A percentile compares a stretch with the other conserved stretches of the same genome.
phyloP scores from a whole-genome alignment of 495 filamentous ascomycete genomes.

The Aspergillus olivimuriae region DNA sequence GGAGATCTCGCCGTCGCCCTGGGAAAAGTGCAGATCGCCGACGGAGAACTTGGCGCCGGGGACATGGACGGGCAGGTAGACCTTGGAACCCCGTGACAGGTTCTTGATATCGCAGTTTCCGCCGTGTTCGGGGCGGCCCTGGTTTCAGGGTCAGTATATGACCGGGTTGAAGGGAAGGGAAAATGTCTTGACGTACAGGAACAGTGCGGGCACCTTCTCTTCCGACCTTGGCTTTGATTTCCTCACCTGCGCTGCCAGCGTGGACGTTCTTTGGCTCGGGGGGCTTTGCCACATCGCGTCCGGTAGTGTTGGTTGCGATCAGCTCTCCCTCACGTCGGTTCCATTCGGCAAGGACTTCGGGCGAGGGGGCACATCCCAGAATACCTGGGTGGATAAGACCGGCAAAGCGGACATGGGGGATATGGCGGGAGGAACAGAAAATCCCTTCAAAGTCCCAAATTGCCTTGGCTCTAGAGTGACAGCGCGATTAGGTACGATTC shows the following conservation, averaged over 20 bases:
- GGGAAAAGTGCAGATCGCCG: conserved; percentile 84
- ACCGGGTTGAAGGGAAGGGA: not conserved
- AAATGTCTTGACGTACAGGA: conserved; percentile 44
- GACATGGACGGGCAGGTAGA: conserved; percentile 84
- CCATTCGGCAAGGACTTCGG: conserved; percentile 65
- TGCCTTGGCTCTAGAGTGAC: conserved; percentile 64
- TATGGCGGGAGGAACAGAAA: conserved; percentile 83
- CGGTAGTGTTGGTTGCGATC: conserved; percentile 57
- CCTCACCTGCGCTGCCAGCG: conserved; percentile 57
- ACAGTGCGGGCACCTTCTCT: conserved; percentile 86
- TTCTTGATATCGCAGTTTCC: conserved; percentile 92
- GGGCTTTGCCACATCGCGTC: conserved; percentile 74
- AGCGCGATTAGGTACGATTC: too few relatives aligned
- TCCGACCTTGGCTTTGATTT: conserved; percentile 66
- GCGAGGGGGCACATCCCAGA: conserved; percentile 80
- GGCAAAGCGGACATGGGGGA: conserved; percentile 80
- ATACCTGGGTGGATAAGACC: conserved; percentile 96
- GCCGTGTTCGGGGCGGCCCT: conserved; percentile 48
- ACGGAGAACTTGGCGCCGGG: conserved; percentile 87
- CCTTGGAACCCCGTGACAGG: conserved; percentile 74
- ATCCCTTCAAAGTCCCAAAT: conserved; percentile 99
- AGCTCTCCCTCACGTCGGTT: conserved; percentile 75
- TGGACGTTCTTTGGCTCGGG: conserved; percentile 67
- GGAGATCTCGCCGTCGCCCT: conserved; percentile 90
- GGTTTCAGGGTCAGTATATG: too few relatives aligned